Evolutionary conservation across 805 yeast genomes (phyloP).

Genomic region (Scheffersomyces ergatensis): DNA sequence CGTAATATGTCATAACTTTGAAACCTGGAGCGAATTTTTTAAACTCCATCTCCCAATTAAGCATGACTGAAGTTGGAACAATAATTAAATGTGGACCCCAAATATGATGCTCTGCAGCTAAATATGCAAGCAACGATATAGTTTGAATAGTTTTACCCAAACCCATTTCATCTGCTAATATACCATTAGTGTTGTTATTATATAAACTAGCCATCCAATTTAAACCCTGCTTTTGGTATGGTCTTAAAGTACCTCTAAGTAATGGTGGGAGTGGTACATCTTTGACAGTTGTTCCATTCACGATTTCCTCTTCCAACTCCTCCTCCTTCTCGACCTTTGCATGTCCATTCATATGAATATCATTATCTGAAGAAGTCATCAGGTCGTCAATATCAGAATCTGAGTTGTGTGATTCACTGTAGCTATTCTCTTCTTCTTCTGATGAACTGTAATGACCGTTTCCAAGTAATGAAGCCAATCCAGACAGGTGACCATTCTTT

Average conservation of each 20-base stretch:
- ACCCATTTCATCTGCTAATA: slow-evolving; percentile 99
- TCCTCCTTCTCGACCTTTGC: slow-evolving; percentile 7
- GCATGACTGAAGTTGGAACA: slow-evolving; percentile 96
- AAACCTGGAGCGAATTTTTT: slow-evolving; percentile 98
- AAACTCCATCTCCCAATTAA: slow-evolving; percentile 99
- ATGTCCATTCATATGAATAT: slow-evolving; percentile 3
- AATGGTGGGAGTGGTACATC: slow-evolving; percentile 79
- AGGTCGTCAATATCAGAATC: slow-evolving; percentile 16
- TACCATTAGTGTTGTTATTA: slow-evolving; percentile 91
- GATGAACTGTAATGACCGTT: slow-evolving; percentile 14
- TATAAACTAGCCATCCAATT: slow-evolving; percentile 96
- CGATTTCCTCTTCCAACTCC: slow-evolving; percentile 25
- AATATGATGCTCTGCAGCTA: slow-evolving; percentile 88
- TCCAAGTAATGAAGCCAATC: slow-evolving; percentile 13
- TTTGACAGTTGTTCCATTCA: slow-evolving; percentile 40
- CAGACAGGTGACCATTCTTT: slow-evolving; percentile 2
- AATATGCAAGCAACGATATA: slow-evolving; percentile 75
- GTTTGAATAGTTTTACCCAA: slow-evolving; percentile 97
- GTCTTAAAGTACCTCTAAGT: slow-evolving; percentile 79
- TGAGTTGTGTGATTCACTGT: slow-evolving; percentile 7
- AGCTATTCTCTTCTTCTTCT: slow-evolving; percentile 15
- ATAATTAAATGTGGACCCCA: slow-evolving; percentile 99
- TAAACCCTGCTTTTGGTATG: slow-evolving; percentile 92
- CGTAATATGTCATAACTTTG: slow-evolving; percentile 92
- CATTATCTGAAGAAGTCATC: slow-evolving; percentile 11